Evolutionary conservation across 2,329 filamentous ascomycete genomes (phyloP), one percentile per base, ranked within the genome.

Genomic region (Pseudomassariella vexata): DNA sequence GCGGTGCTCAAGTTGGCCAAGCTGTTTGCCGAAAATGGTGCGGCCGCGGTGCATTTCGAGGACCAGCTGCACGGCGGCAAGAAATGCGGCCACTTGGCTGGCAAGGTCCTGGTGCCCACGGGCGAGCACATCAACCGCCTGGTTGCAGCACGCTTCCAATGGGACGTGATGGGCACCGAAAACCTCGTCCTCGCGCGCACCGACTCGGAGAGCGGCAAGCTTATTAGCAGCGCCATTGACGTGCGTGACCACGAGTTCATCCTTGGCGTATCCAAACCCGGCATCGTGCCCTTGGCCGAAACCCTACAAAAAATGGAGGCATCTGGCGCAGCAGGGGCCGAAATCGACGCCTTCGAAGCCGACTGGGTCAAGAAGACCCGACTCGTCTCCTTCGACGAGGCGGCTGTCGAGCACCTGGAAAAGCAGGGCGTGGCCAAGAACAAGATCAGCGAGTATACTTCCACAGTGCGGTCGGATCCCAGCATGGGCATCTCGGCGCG

Each of bases 31-130:
- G 92, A 98, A 63, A 94, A 94, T 47, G 92, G 92, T 32, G 92
- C 92, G 1, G 92, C 92, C 0, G 92, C 84, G 7, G 92, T 98
- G 3, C 92, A 98, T 59, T 95, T 98, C 41, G 92, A 98, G 60
- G 92, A 98, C 54, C 92, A 98, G 63, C 75, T 96, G 28, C 92
- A 96, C 55, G 92, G 92, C 25, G 92, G 92, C 39, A 98, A 98
- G 70, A 98, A 96, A 64, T 98, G 92, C 54, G 92, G 92, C 11
- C 92, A 98, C 62, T 67, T 96, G 39, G 92, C 92, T 1, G 92
- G 92, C 46, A 98, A 96, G 59, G 92, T 96, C 2, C 70, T 98
- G 7, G 92, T 96, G 3, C 90, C 92, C 0, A 79, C 89, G 1
- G 85, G 88, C 39, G 92, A 96, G 57, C 92, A 98, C 65, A 94